phyloP scores from a whole-genome alignment of 768 basidiomycete species.

The Cyathus striatus region DNA sequence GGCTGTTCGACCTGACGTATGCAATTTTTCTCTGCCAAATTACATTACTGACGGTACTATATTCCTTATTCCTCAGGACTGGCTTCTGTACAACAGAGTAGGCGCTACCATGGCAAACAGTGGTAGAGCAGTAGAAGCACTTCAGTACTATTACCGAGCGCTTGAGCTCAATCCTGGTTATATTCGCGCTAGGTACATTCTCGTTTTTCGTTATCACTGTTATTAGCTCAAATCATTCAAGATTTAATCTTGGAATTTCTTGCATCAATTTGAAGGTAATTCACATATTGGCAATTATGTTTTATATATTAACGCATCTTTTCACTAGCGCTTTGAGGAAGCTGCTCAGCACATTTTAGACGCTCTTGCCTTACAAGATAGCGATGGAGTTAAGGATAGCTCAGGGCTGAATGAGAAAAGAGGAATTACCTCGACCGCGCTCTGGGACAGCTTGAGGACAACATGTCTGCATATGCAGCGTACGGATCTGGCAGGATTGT shows the following conservation, averaged over 20 bases:
- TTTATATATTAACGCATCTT: not conserved
- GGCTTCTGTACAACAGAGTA: conserved; percentile 88
- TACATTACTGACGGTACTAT: conserved; percentile 3
- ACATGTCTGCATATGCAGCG: conserved; percentile 79
- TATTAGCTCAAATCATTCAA: conserved; percentile 20
- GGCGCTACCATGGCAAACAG: conserved; percentile 94
- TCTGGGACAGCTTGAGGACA: conserved; percentile 89
- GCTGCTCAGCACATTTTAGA: conserved; percentile 85
- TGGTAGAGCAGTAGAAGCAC: conserved; percentile 72
- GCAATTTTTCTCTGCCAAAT: conserved; percentile 13
- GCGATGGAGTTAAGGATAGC: conserved; percentile 60
- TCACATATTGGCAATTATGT: not conserved
- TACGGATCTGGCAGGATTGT: conserved; percentile 69
- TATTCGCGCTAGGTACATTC: conserved; percentile 74
- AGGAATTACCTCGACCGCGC: conserved; percentile 67
- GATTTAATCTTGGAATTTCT: conserved; percentile 92
- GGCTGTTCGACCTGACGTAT: conserved; percentile 80
- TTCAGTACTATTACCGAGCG: conserved; percentile 82
- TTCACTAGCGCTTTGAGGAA: conserved; percentile 70
- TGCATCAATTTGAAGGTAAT: conserved; percentile 80
- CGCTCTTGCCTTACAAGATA: conserved; percentile 85
- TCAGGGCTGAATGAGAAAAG: conserved; percentile 44
- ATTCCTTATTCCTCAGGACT: conserved; percentile 52
- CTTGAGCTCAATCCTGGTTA: conserved; percentile 86
- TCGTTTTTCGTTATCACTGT: not conserved